Evolutionary conservation across 257 asterid species (phyloP).

Genomic region (Capsicum baccatum): DNA sequence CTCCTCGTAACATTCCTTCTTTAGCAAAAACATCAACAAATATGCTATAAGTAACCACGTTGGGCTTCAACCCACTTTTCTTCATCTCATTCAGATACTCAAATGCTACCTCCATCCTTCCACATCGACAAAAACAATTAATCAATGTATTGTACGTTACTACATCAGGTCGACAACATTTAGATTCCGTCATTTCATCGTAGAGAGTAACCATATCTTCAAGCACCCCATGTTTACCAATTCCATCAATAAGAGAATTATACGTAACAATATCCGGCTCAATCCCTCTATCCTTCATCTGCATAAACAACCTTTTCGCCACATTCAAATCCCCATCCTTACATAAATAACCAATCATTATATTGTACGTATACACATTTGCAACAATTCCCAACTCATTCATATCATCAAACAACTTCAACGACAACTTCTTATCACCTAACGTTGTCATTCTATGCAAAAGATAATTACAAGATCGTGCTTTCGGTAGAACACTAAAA

Average conservation of each 20-base stretch:
- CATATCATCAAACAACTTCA: slow-evolving; percentile 64
- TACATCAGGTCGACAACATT: slow-evolving; percentile 66
- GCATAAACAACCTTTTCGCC: slow-evolving; percentile 59
- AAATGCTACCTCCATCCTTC: slow-evolving; percentile 65
- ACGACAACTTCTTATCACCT: slow-evolving; percentile 51
- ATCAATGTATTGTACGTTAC: slow-evolving; percentile 82
- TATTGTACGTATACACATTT: slow-evolving; percentile 69
- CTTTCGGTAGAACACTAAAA: slow-evolving; percentile 65
- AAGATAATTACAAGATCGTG: slow-evolving; percentile 80
- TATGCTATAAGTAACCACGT: slow-evolving; percentile 88
- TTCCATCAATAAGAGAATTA: slow-evolving; percentile 80
- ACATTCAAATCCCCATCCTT: slow-evolving; percentile 71
- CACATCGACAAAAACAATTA: slow-evolving; percentile 85
- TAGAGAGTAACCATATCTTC: slow-evolving; percentile 56
- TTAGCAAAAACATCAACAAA: slow-evolving; percentile 89
- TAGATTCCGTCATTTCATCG: slow-evolving; percentile 73
- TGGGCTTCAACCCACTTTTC: slow-evolving; percentile 64
- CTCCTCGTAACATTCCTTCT: slow-evolving; percentile 81
- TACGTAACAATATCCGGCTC: slow-evolving; percentile 81
- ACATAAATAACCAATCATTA: slow-evolving; percentile 75
- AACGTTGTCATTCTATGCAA: slow-evolving; percentile 60
- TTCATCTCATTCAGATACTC: slow-evolving; percentile 75
- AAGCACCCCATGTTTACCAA: slow-evolving; percentile 75
- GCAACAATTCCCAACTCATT: slow-evolving; percentile 66
- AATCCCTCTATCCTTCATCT: slow-evolving; percentile 69